These are phyloP conservation scores for Geum urbanum DNA, from an alignment of 306 rosid species.

Conservation along the genomic window DNA sequence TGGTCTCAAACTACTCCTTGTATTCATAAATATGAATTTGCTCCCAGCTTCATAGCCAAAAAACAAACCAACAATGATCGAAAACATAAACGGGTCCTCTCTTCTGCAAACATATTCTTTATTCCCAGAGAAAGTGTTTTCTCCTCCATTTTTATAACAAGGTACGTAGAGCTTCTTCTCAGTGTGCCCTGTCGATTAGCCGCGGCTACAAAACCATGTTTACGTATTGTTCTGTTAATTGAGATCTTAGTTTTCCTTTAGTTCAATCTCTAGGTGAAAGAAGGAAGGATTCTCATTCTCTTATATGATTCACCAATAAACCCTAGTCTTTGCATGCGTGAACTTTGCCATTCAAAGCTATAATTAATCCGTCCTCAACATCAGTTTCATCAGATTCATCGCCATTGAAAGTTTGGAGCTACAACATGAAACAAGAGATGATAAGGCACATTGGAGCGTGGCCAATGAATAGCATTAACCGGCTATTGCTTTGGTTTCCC, in stretches of 20 bases:
- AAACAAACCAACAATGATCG: neutral
- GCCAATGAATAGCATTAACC: conserved; percentile 14
- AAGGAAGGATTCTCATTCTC: no score
- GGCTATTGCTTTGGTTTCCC: conserved; percentile 5
- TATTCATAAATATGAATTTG: neutral
- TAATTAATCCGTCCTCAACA: neutral
- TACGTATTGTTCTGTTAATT: neutral
- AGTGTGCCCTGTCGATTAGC: neutral
- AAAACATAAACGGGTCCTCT: neutral
- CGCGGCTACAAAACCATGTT: neutral
- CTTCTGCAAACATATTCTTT: neutral
- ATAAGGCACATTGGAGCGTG: conserved; percentile 12
- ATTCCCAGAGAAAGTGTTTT: neutral
- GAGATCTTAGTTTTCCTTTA: neutral
- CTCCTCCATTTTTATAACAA: neutral
- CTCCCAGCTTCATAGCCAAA: neutral
- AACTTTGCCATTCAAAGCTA: neutral
- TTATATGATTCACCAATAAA: conserved; percentile 1
- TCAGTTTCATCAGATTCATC: neutral
- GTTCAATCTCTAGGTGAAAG: neutral
- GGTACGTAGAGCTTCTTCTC: neutral
- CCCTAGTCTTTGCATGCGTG: conserved; percentile 1
- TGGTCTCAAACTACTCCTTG: neutral
- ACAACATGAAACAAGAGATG: conserved; percentile 19
- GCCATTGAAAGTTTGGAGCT: neutral